These are phyloP conservation scores for Diplodia mutila DNA, from an alignment of 2,329 filamentous ascomycete species.

Conservation along the genomic window DNA sequence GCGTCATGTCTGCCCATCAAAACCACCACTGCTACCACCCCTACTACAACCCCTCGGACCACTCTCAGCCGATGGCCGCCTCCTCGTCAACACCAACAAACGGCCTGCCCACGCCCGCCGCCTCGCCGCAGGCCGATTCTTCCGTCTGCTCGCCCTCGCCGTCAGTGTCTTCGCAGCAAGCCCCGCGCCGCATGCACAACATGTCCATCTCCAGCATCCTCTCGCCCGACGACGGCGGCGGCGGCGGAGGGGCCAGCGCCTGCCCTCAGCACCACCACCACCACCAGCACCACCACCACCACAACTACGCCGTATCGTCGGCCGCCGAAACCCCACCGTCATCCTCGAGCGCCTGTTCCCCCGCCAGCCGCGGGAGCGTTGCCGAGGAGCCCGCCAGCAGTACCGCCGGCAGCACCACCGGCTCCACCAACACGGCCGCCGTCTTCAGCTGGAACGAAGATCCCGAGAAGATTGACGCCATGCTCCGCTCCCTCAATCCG, in stretches of 20 bases:
- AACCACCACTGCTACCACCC: neutral
- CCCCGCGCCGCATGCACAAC: slow-evolving; percentile 24
- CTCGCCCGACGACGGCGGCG: slow-evolving; percentile 3
- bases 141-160: slow-evolving; percentile 4
- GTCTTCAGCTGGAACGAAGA: slow-evolving; percentile 20
- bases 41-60: neutral
- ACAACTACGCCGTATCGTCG: neutral
- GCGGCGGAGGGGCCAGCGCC: neutral
- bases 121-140: slow-evolving; percentile 15
- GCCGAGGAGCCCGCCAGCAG: neutral
- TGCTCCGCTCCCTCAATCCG: slow-evolving; percentile 21
- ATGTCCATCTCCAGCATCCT: slow-evolving; percentile 26
- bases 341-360: neutral
- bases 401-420: neutral
- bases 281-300: neutral
- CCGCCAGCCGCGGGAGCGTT: neutral
- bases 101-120: slow-evolving; percentile 24
- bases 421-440: neutral
- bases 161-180: neutral
- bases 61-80: slow-evolving; percentile 1
- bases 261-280: neutral
- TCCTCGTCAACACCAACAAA: neutral
- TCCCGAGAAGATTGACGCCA: slow-evolving; percentile 21
- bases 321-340: neutral
- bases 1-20: slow-evolving; percentile 20